Conservation (phyloP, 164 flowering plant genomes). For the Berberis vulgaris region DNA sequence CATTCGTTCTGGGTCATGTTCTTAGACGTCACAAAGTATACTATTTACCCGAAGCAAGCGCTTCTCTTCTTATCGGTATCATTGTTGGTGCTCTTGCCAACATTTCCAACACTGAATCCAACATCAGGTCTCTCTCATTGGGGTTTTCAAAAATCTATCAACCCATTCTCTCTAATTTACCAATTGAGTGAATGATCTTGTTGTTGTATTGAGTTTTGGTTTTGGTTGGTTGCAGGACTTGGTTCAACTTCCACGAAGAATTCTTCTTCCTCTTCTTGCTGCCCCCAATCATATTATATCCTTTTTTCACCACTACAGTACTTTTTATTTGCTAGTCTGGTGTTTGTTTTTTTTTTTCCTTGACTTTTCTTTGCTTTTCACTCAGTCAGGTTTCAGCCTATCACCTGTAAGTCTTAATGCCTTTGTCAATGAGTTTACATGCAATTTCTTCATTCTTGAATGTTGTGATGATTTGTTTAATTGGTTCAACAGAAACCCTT, state of each 20-base stretch:
- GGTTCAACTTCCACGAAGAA: conserved; percentile 98
- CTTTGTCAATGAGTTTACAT: no score
- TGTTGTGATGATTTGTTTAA: no score
- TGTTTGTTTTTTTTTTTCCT: conserved; percentile 29
- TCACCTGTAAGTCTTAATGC: conserved; percentile 83
- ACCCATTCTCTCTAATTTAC: no score
- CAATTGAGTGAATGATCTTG: not conserved
- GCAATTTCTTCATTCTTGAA: no score
- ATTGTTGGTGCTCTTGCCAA: conserved; percentile 94
- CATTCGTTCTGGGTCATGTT: conserved; percentile 94
- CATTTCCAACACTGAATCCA: conserved; percentile 78
- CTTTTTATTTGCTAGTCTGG: not conserved
- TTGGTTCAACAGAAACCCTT: conserved; percentile 73
- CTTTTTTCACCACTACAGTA: conserved; percentile 10
- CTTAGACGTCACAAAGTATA: conserved; percentile 89
- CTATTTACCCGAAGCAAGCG: conserved; percentile 96
- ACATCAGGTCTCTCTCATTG: conserved; percentile 79
- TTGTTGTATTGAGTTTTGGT: not conserved
- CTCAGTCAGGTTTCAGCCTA: conserved; percentile 96
- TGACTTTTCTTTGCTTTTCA: conserved; percentile 38
- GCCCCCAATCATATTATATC: conserved; percentile 99
- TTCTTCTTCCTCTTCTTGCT: conserved; percentile 89
- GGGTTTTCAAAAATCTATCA: no score
- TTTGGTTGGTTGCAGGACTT: conserved; percentile 43
- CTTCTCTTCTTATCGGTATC: conserved; percentile 91